These are phyloP conservation scores for Chytridium lagenaria DNA, from an alignment of 371 early-diverging fungal species.

Conservation along the genomic window DNA sequence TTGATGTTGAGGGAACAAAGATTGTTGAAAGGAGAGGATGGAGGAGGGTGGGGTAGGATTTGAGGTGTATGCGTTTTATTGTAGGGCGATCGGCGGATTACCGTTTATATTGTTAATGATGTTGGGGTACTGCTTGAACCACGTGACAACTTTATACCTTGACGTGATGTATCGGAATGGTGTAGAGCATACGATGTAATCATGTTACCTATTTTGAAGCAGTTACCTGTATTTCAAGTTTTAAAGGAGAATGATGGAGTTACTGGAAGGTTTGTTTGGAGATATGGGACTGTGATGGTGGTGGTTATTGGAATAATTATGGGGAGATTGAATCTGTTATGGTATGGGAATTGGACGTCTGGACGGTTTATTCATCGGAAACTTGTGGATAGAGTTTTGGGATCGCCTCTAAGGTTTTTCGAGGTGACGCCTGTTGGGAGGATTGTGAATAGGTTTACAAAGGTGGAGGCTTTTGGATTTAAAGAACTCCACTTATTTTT, in stretches of 20 bases:
- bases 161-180: conserved; percentile 23
- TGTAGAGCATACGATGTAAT: not conserved
- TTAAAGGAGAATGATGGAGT: too few relatives aligned
- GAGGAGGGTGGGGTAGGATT: conserved; percentile 32
- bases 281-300: not conserved
- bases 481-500: too few relatives aligned
- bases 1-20: too few relatives aligned
- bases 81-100: conserved; percentile 41
- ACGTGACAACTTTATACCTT: conserved; percentile 4
- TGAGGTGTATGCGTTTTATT: conserved; percentile 39
- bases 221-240: too few relatives aligned
- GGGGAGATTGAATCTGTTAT: conserved; percentile 5
- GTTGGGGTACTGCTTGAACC: conserved; percentile 30
- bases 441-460: conserved; percentile 60
- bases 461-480: too few relatives aligned
- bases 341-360: conserved; percentile 13
- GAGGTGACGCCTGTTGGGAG: conserved; percentile 83
- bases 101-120: conserved; percentile 21
- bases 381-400: conserved; percentile 28
- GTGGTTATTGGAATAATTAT: not conserved
- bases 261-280: too few relatives aligned
- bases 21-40: conserved; percentile 40
- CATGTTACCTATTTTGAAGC: too few relatives aligned
- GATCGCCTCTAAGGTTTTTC: conserved; percentile 75
- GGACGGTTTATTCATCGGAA: conserved; percentile 24